These are phyloP conservation scores for Sesbania bispinosa DNA, from an alignment of 306 rosid genomes.

Conservation along the genomic window DNA sequence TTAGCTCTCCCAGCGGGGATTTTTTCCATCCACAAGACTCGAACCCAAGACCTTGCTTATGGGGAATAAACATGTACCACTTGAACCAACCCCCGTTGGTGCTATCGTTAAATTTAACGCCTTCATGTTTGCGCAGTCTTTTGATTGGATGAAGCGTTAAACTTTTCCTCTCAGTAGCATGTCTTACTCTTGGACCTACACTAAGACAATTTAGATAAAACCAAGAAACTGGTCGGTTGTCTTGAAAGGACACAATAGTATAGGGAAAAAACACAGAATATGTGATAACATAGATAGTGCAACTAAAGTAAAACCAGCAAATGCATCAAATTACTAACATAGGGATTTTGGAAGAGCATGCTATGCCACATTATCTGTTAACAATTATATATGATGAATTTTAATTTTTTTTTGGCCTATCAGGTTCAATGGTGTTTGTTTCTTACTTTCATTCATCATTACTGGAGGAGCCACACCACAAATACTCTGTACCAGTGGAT, in stretches of 20 bases:
- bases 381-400: not conserved
- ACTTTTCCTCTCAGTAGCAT: slow-evolving; percentile 33
- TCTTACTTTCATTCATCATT: slow-evolving; percentile 7
- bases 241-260: not conserved
- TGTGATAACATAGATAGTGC: slow-evolving; percentile 15
- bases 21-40: too few species aligned
- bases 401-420: not conserved
- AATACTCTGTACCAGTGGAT: not conserved
- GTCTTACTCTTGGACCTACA: slow-evolving; percentile 54
- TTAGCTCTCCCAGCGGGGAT: too few species aligned
- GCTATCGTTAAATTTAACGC: slow-evolving; percentile 42
- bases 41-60: too few species aligned
- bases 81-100: too few species aligned
- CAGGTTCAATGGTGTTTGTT: not conserved
- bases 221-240: not conserved
- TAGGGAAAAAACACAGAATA: slow-evolving; percentile 5
- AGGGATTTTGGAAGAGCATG: slow-evolving; percentile 1
- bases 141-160: slow-evolving; percentile 44
- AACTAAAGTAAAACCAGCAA: slow-evolving; percentile 19
- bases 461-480: slow-evolving; percentile 5
- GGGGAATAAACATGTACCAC: too few species aligned
- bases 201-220: slow-evolving; percentile 12
- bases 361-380: not conserved
- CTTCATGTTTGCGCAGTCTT: slow-evolving; percentile 42
- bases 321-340: slow-evolving; percentile 18